phyloP scores from a whole-genome alignment of 1,284 basidiomycete species.

The Violaceomyces palustris region DNA sequence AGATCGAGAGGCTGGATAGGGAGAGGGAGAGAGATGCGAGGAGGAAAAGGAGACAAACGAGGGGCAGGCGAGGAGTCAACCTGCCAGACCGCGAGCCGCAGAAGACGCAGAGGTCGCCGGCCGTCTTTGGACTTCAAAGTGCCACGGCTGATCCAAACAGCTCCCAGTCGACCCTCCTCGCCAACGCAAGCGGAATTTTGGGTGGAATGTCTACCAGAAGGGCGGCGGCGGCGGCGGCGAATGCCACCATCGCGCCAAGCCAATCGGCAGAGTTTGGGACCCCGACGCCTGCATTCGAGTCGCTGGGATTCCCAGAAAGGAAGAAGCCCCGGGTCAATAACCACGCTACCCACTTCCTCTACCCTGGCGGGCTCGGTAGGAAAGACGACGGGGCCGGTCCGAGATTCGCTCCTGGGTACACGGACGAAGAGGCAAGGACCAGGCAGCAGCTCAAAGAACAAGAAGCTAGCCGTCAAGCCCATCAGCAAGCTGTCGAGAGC shows the following conservation, averaged over 20 bases:
- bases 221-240: slow-evolving; percentile 44
- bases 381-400: slow-evolving; percentile 29
- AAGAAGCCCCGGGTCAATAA: slow-evolving; percentile 33
- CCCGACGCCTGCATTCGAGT: slow-evolving; percentile 31
- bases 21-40: slow-evolving; percentile 89
- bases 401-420: slow-evolving; percentile 25
- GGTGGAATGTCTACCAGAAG: slow-evolving; percentile 33
- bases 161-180: no score
- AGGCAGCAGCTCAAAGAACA: slow-evolving; percentile 24
- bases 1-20: slow-evolving; percentile 77
- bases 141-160: slow-evolving; percentile 15
- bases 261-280: slow-evolving; percentile 28
- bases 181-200: slow-evolving; percentile 3
- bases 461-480: no score
- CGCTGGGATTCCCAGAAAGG: slow-evolving; percentile 22
- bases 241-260: slow-evolving; percentile 35
- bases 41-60: slow-evolving; percentile 74
- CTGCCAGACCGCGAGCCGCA: slow-evolving; percentile 89
- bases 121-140: slow-evolving; percentile 46
- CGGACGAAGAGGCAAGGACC: slow-evolving; percentile 30
- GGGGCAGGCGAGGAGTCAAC: slow-evolving; percentile 79
- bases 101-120: slow-evolving; percentile 69
- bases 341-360: slow-evolving; percentile 43
- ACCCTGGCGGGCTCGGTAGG: slow-evolving; percentile 46
- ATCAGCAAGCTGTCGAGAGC: slow-evolving; percentile 22